These are phyloP conservation scores for Babesia caballi DNA, from an alignment of 169 alveolate genomes.

Conservation along the genomic window DNA sequence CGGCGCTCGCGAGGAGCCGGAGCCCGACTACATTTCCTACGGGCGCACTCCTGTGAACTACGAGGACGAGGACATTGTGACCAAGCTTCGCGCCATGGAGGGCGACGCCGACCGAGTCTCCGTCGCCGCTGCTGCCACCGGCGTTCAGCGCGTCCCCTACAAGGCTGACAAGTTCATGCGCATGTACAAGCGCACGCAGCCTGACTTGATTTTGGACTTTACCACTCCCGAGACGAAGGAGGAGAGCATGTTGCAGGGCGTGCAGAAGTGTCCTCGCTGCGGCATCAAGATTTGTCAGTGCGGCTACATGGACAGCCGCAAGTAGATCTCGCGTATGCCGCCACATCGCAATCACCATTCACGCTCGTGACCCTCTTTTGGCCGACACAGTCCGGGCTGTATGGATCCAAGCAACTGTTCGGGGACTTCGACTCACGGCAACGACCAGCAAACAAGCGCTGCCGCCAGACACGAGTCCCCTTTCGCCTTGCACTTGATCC, in stretches of 20 bases:
- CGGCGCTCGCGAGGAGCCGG: slow-evolving; percentile 44
- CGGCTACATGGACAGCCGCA: slow-evolving; percentile 55
- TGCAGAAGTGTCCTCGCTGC: slow-evolving; percentile 59
- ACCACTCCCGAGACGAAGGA: slow-evolving; percentile 40
- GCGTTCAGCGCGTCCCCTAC: slow-evolving; percentile 46
- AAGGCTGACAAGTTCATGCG: slow-evolving; percentile 63
- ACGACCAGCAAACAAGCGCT: too few relatives aligned
- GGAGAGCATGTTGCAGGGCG: slow-evolving; percentile 59
- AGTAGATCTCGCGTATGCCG: background rate
- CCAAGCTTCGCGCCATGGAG: slow-evolving; percentile 50
- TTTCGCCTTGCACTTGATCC: too few relatives aligned
- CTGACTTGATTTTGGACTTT: slow-evolving; percentile 54
- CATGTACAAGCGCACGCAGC: slow-evolving; percentile 62
- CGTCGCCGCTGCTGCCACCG: slow-evolving; percentile 22
- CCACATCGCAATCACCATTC: background rate
- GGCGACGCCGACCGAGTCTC: slow-evolving; percentile 8
- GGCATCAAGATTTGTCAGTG: slow-evolving; percentile 67
- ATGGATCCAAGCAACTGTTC: too few relatives aligned
- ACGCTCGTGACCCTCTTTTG: background rate
- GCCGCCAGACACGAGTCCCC: too few relatives aligned
- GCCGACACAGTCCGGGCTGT: too few relatives aligned
- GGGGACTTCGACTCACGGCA: too few relatives aligned
- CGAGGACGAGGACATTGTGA: slow-evolving; percentile 65
- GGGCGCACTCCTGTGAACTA: slow-evolving; percentile 44
- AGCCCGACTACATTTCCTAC: slow-evolving; percentile 19